Evolutionary conservation across 208 protist species (phyloP).

Genomic region (Lotmaria passim): DNA sequence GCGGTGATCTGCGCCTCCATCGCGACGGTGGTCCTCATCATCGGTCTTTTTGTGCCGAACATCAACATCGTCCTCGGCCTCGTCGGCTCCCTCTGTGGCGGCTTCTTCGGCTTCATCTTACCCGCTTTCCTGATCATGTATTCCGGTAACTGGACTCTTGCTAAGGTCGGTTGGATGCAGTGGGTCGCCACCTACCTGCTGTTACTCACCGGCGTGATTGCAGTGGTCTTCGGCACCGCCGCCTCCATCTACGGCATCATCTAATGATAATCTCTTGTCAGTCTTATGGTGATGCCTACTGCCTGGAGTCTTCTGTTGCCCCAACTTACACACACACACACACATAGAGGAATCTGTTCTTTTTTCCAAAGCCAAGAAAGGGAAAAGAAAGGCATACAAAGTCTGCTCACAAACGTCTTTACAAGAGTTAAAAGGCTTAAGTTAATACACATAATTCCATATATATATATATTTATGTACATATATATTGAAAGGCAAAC

Average conservation of each 20-base stretch:
- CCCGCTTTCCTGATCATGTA: conserved; percentile 74
- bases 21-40: conserved; percentile 39
- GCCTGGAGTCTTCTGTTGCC: too few relatives aligned
- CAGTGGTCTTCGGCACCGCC: conserved; percentile 63
- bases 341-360: too few relatives aligned
- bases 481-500: too few relatives aligned
- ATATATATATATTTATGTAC: too few relatives aligned
- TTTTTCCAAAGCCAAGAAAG: too few relatives aligned
- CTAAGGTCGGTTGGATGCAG: conserved; percentile 43
- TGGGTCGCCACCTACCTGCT: conserved; percentile 59
- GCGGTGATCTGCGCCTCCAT: conserved; percentile 42
- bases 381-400: too few relatives aligned
- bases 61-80: conserved; percentile 81
- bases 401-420: too few relatives aligned
- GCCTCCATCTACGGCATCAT: conserved; percentile 54
- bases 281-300: too few relatives aligned
- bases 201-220: conserved; percentile 48
- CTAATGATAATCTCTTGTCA: too few relatives aligned
- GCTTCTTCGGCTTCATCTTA: conserved; percentile 81
- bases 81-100: conserved; percentile 75
- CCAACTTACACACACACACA: too few relatives aligned
- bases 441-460: too few relatives aligned
- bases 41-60: conserved; percentile 73
- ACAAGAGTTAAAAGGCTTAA: too few relatives aligned
- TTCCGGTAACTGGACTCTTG: conserved; percentile 43